Evolutionary conservation across 2,329 filamentous ascomycete genomes (phyloP).

Genomic region (Paraphaeosphaeria sporulosa): DNA sequence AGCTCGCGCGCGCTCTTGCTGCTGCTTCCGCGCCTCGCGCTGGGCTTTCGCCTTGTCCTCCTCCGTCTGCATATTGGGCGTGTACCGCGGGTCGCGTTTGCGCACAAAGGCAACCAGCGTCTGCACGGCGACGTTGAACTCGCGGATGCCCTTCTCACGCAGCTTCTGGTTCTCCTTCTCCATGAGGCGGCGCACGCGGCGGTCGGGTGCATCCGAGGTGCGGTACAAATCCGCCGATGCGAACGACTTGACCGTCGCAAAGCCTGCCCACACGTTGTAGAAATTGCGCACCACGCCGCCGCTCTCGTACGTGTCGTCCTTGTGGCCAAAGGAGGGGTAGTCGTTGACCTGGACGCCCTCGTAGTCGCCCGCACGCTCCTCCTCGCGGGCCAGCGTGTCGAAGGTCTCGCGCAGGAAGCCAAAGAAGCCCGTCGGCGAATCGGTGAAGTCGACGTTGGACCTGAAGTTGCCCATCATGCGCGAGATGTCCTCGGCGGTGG

Average conservation of each 20-base stretch:
- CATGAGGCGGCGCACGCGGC: slow-evolving; percentile 81
- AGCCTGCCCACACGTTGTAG: slow-evolving; percentile 81
- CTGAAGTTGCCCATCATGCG: slow-evolving; percentile 82
- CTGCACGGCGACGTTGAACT: slow-evolving; percentile 92
- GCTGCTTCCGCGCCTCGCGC: slow-evolving; percentile 79
- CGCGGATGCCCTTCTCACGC: slow-evolving; percentile 80
- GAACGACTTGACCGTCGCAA: slow-evolving; percentile 85
- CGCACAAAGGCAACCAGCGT: slow-evolving; percentile 87
- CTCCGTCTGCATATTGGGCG: slow-evolving; percentile 78
- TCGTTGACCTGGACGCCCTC: slow-evolving; percentile 66
- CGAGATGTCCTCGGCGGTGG: slow-evolving; percentile 80
- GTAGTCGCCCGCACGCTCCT: slow-evolving; percentile 76
- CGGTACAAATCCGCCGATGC: slow-evolving; percentile 88
- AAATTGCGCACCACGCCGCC: slow-evolving; percentile 74
- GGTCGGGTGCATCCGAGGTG: slow-evolving; percentile 85
- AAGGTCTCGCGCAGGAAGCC: slow-evolving; percentile 80
- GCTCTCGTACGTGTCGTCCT: slow-evolving; percentile 75
- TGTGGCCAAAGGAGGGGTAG: slow-evolving; percentile 84
- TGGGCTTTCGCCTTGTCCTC: slow-evolving; percentile 80
- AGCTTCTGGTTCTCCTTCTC: slow-evolving; percentile 92
- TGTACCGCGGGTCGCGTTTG: slow-evolving; percentile 88
- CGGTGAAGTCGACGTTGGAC: slow-evolving; percentile 78
- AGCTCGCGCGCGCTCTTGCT: slow-evolving; percentile 82
- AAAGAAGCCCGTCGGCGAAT: slow-evolving; percentile 84
- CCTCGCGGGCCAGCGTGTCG: slow-evolving; percentile 79